A percentile compares a stretch with the other conserved stretches of the same genome.
phyloP scores from a whole-genome alignment of 192 early-diverging fungal species.

The Gigaspora rosea region DNA sequence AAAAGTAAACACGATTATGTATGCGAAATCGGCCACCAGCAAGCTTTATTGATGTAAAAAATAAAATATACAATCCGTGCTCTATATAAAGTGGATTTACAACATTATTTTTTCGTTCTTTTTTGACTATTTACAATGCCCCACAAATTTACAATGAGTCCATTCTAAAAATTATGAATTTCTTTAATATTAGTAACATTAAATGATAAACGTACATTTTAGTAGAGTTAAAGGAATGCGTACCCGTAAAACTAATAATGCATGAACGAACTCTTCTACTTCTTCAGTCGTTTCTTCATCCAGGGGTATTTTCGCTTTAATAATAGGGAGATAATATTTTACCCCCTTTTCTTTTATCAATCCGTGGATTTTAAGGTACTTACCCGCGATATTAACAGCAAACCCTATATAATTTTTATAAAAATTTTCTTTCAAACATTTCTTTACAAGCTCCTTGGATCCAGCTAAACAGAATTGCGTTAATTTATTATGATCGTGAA shows the following conservation, averaged over 20 bases:
- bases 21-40: no score
- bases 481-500: background rate
- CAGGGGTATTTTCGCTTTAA: constrained; percentile 13
- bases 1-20: no score
- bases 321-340: constrained; percentile 13
- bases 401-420: constrained; percentile 24
- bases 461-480: no score
- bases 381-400: constrained; percentile 14
- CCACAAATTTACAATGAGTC: background rate
- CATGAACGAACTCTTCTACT: constrained; percentile 18
- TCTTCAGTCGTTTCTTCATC: background rate
- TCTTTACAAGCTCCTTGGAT: constrained; percentile 20
- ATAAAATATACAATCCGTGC: no score
- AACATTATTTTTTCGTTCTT: no score
- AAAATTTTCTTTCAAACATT: constrained; percentile 8
- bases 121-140: no score
- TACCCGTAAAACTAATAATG: constrained; percentile 7
- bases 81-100: no score
- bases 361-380: no score
- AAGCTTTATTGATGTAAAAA: no score
- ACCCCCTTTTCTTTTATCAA: constrained; percentile 15
- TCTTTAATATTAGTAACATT: no score
- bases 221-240: background rate
- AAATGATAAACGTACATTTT: no score
- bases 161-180: background rate